Evolutionary conservation across 2,329 filamentous ascomycete species (phyloP), one percentile per base, ranked within the genome.

Genomic region (Paraconiothyrium brasiliense): DNA sequence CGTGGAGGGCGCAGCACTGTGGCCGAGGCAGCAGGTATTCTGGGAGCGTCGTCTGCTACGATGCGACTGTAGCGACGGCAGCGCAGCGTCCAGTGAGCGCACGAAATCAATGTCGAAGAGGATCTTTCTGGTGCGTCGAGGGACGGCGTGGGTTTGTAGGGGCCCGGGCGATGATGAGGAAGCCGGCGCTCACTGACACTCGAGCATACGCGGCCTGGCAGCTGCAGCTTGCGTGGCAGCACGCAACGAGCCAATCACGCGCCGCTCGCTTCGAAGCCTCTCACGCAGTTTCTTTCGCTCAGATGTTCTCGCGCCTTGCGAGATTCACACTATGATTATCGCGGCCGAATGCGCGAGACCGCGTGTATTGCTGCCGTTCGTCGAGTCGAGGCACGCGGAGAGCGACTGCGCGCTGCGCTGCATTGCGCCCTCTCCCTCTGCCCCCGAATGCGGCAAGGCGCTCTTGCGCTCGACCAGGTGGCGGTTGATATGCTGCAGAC

Each of bases 1-100:
- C 55, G 56, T 39, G 34, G 57, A 44, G 44, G 62, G 62, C 62
- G 64, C 62, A 63, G 60, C 56, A 54, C 27, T 48, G 54, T 47
- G 54, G 54, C 20, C 54, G 54, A 32, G 39, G 52, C 51, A 55
- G 52, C 39, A 44, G 37, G 14, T 34, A 13, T 55, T 34, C 43
- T 47, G 43, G 43, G 37, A 20, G 41, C 16, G 52, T 8, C 9
- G 61, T 48, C 58, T 59, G 52, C 58, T n/a, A 43, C 37, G 35
- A 47, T 51, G 52, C 50, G 50, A 47, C 54, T 39, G 49, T 27
- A 35, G 43, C 50, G 20, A 46, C 55, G 55, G 49, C 52, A 49
- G 50, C 50, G 57, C 49, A 56, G 47, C 47, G 59, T 50, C 48
- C 20, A 30, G 14, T 32, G 49, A 37, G 48, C 47, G 39, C 37